A percentile compares a stretch with the other conserved stretches of the same genome.
phyloP scores from a whole-genome alignment of 148 eudicot species.

The Rheum nobile region DNA sequence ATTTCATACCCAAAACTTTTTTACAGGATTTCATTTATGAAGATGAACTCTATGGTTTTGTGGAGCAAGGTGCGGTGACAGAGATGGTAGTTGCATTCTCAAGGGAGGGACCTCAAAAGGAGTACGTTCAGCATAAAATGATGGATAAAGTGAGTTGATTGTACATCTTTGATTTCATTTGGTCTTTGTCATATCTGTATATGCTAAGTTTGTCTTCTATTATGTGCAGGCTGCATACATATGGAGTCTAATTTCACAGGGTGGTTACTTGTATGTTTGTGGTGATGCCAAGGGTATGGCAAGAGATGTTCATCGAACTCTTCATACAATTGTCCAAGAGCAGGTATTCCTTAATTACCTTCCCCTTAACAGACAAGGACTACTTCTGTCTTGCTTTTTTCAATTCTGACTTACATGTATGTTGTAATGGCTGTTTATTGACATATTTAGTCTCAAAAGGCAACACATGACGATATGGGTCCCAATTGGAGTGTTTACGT shows the following conservation, averaged over 20 bases:
- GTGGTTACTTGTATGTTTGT: constrained; percentile 72
- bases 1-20: background rate
- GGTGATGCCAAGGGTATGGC: constrained; percentile 99
- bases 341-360: too few relatives aligned
- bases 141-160: constrained; percentile 44
- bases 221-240: constrained; percentile 43
- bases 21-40: constrained; percentile 77
- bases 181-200: background rate
- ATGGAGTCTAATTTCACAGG: constrained; percentile 61
- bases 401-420: too few relatives aligned
- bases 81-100: constrained; percentile 80
- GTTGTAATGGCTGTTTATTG: too few relatives aligned
- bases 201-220: background rate
- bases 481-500: too few relatives aligned
- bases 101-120: constrained; percentile 70
- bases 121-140: constrained; percentile 87
- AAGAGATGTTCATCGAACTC: constrained; percentile 69
- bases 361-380: too few relatives aligned
- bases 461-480: too few relatives aligned
- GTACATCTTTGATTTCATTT: background rate
- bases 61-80: constrained; percentile 56
- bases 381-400: too few relatives aligned
- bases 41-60: constrained; percentile 60
- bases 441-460: too few relatives aligned
- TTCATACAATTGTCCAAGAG: constrained; percentile 68